phyloP scores from a whole-genome alignment of 2,329 filamentous ascomycete species.

The Fusarium nygamai region DNA sequence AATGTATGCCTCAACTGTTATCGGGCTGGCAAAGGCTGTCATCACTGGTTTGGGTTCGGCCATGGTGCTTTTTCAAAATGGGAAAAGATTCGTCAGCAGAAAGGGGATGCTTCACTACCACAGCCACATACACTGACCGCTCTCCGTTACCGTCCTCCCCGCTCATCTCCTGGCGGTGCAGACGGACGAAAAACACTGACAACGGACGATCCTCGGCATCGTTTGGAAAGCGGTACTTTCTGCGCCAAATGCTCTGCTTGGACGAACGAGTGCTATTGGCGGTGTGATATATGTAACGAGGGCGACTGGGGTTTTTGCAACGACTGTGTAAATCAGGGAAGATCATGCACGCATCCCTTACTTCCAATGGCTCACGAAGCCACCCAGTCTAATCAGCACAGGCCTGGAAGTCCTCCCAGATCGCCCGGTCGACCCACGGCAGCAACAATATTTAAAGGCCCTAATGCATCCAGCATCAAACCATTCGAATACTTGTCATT shows the following conservation, averaged over 20 bases:
- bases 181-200: slow-evolving; percentile 68
- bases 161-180: slow-evolving; percentile 59
- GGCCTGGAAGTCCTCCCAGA: slow-evolving; percentile 52
- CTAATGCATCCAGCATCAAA: slow-evolving; percentile 57
- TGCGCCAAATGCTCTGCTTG: slow-evolving; percentile 79
- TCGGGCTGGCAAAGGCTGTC: slow-evolving; percentile 77
- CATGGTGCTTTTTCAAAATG: slow-evolving; percentile 75
- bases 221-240: slow-evolving; percentile 83
- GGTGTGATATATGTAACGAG: slow-evolving; percentile 86
- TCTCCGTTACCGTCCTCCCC: slow-evolving; percentile 65
- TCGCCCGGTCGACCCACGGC: slow-evolving; percentile 58
- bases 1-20: slow-evolving; percentile 87
- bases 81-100: slow-evolving; percentile 59
- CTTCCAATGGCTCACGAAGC: slow-evolving; percentile 76
- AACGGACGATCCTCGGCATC: slow-evolving; percentile 71
- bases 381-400: slow-evolving; percentile 45
- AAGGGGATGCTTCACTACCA: slow-evolving; percentile 53
- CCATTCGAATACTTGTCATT: slow-evolving; percentile 76
- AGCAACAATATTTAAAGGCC: slow-evolving; percentile 60
- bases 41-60: slow-evolving; percentile 90
- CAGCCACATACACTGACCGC: slow-evolving; percentile 68
- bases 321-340: slow-evolving; percentile 83
- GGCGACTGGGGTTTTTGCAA: slow-evolving; percentile 97
- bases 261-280: slow-evolving; percentile 89
- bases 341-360: slow-evolving; percentile 83